A percentile compares a stretch with the other conserved stretches of the same genome.
Evolutionary conservation across 2,329 filamentous ascomycete species (phyloP).

Genomic region (Cladosporium cucumerinum): DNA sequence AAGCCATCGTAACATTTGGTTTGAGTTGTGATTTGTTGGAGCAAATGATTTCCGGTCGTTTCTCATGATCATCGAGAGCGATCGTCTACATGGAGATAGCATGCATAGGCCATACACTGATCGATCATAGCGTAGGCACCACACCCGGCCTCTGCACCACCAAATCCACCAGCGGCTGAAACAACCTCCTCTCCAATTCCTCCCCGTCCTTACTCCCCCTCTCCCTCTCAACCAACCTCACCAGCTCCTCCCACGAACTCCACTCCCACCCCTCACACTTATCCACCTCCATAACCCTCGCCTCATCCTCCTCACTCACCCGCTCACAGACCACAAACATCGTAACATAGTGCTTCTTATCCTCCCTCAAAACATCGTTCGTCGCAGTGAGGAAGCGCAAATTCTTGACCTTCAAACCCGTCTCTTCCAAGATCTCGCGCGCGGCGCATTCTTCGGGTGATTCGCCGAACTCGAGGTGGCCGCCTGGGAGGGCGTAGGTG

Average conservation of each 20-base stretch:
- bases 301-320: conserved; percentile 46
- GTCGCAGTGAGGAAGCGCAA: conserved; percentile 58
- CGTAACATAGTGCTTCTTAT: conserved; percentile 71
- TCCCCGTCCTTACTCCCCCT: conserved; percentile 19
- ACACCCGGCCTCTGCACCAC: conserved; percentile 38
- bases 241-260: conserved; percentile 49
- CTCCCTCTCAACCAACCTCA: conserved; percentile 30
- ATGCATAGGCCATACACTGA: too few species aligned
- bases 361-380: conserved; percentile 61
- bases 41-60: too few species aligned
- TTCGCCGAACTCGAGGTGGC: conserved; percentile 71
- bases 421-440: conserved; percentile 69
- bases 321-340: conserved; percentile 61
- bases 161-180: conserved; percentile 49
- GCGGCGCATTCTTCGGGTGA: conserved; percentile 59
- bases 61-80: too few species aligned
- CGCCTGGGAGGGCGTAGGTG: conserved; percentile 59
- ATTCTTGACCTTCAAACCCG: conserved; percentile 56
- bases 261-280: conserved; percentile 58
- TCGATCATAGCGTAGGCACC: background rate
- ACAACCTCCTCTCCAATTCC: conserved; percentile 33
- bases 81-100: too few species aligned
- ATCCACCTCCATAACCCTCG: conserved; percentile 48
- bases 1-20: too few species aligned
- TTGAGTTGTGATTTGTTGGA: background rate